Percentiles rank a stretch among this genome's conserved stretches.
Conservation (phyloP, 2,329 filamentous ascomycete genomes). For the Trichoderma aggressivum region DNA sequence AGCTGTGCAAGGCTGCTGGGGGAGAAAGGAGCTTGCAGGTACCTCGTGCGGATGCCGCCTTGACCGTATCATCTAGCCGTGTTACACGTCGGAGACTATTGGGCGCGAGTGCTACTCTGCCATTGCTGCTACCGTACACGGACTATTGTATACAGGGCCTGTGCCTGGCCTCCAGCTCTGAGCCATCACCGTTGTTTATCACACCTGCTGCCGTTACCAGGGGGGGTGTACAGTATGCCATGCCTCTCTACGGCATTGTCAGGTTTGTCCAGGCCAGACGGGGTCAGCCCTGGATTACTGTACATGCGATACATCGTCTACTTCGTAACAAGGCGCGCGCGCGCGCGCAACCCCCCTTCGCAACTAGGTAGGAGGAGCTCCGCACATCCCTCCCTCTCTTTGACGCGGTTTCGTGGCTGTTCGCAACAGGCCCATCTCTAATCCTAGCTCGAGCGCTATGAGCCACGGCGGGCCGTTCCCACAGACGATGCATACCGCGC, state of each 20-base stretch:
- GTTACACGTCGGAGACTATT: conserved; percentile 13
- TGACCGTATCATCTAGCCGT: background rate
- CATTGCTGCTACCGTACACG: background rate
- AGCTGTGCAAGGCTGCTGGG: conserved; percentile 9
- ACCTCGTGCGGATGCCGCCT: background rate
- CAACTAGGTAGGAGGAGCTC: background rate
- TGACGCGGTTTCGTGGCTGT: conserved; percentile 13
- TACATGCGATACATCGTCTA: background rate
- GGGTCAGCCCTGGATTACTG: conserved; percentile 4
- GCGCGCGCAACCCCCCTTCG: background rate
- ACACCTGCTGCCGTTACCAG: background rate
- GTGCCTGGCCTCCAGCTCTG: background rate
- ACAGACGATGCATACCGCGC: conserved; percentile 16
- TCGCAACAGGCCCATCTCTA: conserved; percentile 8
- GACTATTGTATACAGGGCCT: background rate
- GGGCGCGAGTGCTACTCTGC: conserved; percentile 9
- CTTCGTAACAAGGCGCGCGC: background rate
- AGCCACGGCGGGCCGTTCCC: conserved; percentile 16
- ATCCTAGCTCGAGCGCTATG: background rate
- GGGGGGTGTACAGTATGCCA: background rate
- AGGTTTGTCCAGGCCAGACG: background rate
- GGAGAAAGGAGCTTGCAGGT: conserved; percentile 1
- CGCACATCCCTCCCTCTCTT: conserved; percentile 9
- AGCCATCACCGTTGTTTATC: background rate
- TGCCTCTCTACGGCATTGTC: background rate